Base-by-base conservation (phyloP, 164 flowering plant genomes). In the Umbilicus rupestris region DNA sequence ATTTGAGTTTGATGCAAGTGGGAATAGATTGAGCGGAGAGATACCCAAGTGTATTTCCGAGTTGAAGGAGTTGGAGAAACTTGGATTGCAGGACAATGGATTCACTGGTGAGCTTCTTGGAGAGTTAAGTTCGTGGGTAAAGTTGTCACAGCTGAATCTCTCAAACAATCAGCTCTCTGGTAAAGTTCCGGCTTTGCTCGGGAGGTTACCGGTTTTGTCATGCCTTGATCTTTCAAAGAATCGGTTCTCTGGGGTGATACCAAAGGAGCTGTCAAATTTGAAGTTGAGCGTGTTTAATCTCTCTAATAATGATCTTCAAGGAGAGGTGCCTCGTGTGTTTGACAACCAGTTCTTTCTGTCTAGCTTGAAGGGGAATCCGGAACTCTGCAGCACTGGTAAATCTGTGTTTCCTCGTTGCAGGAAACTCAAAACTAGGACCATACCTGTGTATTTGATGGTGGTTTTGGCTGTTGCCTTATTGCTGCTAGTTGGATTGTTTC, bases 161-260 rank as follows among this genome's bases (percentile, higher is more conserved):
- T 72, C 90, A 0, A 55, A 58, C 4, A 92, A 92, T 70, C 58
- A 62, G 11, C 70, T 89, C 29, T 50, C 81, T 35, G 97, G 97
- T 1, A 31, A 50, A 2, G 87, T 92, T 49, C 96, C 97, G 0
- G 63, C 70, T 0, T 73, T 69, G 39, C 77, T 89, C 17, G 96
- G 90, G 12, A 63, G 44, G 41, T 69, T 89, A 28, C 85, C 84
- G 0, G 87, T 74, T 10, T 63, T 92, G 14, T 79, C 70, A 0
- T 83, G 73, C 35, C 79, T 92, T 5, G 88, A 87, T 68, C 81
- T 92, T 39, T 78, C 94, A 0, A 65, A 64, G 0, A 92, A 92
- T 75, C 50, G 8, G 2, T 78, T 92, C 44, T 74, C 83, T 29
- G 94, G 96, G 2, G 73, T 69, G 49, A 87, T 89, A 57, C 96